These are phyloP conservation scores for Boletus albobrunnescens DNA, from an alignment of 1,284 basidiomycete genomes.

Conservation along the genomic window DNA sequence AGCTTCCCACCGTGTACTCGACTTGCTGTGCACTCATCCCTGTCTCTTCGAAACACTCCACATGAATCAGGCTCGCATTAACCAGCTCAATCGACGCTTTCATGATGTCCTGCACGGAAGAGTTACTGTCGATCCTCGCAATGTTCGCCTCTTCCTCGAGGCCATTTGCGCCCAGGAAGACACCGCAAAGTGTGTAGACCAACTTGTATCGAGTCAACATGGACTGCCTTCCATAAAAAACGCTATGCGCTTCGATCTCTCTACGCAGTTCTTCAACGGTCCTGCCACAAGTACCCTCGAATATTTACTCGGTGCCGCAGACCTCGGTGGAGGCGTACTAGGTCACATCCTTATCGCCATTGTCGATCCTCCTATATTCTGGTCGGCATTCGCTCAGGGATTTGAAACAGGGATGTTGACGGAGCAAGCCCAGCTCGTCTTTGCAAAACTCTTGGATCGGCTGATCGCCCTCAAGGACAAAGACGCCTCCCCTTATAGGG, in stretches of 20 bases:
- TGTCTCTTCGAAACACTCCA: too few species aligned
- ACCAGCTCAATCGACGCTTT: constrained; percentile 26
- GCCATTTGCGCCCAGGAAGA: constrained; percentile 43
- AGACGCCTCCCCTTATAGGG: constrained; percentile 36
- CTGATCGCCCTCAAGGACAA: constrained; percentile 41
- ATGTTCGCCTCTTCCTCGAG: constrained; percentile 42
- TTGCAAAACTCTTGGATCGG: constrained; percentile 53
- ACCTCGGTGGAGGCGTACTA: constrained; percentile 44
- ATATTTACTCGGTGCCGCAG: constrained; percentile 43
- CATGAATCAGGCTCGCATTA: constrained; percentile 20
- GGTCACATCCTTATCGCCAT: constrained; percentile 41
- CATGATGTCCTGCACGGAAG: constrained; percentile 27
- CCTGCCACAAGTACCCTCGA: constrained; percentile 37
- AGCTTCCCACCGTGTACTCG: too few species aligned
- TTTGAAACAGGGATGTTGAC: constrained; percentile 38
- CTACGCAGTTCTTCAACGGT: constrained; percentile 44
- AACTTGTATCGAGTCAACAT: constrained; percentile 37
- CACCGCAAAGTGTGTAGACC: constrained; percentile 38
- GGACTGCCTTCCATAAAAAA: constrained; percentile 43
- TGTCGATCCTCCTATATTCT: constrained; percentile 56
- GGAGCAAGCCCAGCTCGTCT: constrained; percentile 37
- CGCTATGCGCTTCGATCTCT: constrained; percentile 45
- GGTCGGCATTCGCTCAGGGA: constrained; percentile 40
- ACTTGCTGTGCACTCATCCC: too few species aligned
- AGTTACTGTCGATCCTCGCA: constrained; percentile 13